Base-by-base conservation (phyloP, 2,329 filamentous ascomycete genomes). In the Xylaria sp. region DNA sequence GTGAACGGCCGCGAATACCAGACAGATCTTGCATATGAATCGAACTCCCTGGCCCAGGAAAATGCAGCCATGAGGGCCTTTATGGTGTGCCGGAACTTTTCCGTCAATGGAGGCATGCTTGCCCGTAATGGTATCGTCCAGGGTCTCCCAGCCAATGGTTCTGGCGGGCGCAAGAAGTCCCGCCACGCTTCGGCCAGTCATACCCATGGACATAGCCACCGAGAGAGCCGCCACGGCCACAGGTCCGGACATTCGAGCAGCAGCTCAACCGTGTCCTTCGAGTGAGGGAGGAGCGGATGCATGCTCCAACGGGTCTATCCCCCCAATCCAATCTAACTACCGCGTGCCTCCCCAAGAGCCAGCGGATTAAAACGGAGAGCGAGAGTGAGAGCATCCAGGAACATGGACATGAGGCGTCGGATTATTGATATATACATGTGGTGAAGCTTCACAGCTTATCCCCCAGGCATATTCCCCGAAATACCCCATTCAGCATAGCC, bases 1-100 rank as follows among this genome's bases (percentile, higher is more conserved):
- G 94, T 98, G 75, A 97, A 98, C 81, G 96, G 96, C 70, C 90
- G 94, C 74, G 92, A 97, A 81, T 98, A 97, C 80, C 92, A 93
- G 76, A 97, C 93, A 43, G 93, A 97, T 76, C 85, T 90, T 37
- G 86, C 89, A 66, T 96, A 95, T 79, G 88, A 91, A 75, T 91
- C 90, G 65, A 91, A 94, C 75, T 82, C 86, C 49, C 83, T 96
- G 67, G 94, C 94, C 47, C 91, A 93, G 74, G 93, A 98, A 77
- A 95, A 94, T 72, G 94, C 94, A 25, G 94, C 94, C 63, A 96
- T 96, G 86, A 90, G 93, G 65, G 94, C 94, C 60, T 98, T 97
- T 79, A 94, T 97, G 87, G 95, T 97, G 69, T 97, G 94, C 83
- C 90, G 93, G 67, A 97, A 97, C 83, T 97, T 97, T 80, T 96